Evolutionary conservation across 2,329 filamentous ascomycete species (phyloP), one percentile per base, ranked within the genome.

Genomic region (Zymoseptoria pseudotritici): DNA sequence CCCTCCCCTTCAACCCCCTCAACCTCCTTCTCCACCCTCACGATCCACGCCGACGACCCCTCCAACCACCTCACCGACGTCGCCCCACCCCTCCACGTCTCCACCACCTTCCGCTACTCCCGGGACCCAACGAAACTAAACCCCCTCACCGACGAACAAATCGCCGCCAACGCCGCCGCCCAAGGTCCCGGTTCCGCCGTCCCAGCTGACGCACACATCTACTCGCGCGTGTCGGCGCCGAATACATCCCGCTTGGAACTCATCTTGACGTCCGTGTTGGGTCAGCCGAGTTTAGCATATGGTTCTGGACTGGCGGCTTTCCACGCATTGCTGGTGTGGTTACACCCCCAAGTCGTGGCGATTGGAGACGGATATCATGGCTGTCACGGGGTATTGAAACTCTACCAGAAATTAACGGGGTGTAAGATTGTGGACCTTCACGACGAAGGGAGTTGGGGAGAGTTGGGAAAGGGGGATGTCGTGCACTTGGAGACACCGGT

Each of bases 401-500:
- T 97, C 58, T 81, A 95, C 65, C 76, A 82, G 61, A 89, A 90
- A 64, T 83, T 97, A 55, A 90, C 87, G 24, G 88, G 88, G 0
- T 83, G 96, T 24, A 76, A 87, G 71, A 82, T 87, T 65, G 80
- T 97, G 2, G 82, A 86, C 21, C 82, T 97, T 5, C 75, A 77
- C 62, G 76, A 78, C 59, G 68, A 72, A 22, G 62, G 60, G 55
- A 69, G 64, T 54, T 74, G 72, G 72, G 83, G 88, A 68, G 89
- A 85, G 70, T 80, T 97, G 2, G 81, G 85, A 22, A 77, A 83
- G 2, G 93, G 93, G 2, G 94, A 97, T 73, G 79, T 97, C 2
- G 82, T 99, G 56, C 90, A 96, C 73, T 80, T 97, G 55, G 94
- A 99, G 78, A 97, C 93, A 4, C 94, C 94, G 0, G 80, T 97